These are phyloP conservation scores for Cyberlindnera samutprakarnensis DNA, from an alignment of 805 yeast genomes.

Conservation along the genomic window DNA sequence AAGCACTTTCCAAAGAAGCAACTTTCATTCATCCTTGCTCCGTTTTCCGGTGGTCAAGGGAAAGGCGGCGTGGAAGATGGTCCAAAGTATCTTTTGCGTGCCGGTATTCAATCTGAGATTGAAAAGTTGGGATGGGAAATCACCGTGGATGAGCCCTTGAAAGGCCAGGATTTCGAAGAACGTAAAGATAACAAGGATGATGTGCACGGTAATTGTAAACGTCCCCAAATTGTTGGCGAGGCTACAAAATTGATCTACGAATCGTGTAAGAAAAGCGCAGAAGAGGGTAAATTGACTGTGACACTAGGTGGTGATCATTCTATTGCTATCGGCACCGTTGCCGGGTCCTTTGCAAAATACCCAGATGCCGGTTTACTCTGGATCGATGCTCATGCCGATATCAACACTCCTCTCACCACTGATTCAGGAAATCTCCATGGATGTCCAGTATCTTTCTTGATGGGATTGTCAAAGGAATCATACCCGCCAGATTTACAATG, in stretches of 20 bases:
- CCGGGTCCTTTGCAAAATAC: conserved; percentile 68
- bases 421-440: conserved; percentile 93
- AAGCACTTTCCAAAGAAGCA: conserved; percentile 47
- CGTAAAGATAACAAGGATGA: conserved; percentile 39
- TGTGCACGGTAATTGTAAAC: conserved; percentile 50
- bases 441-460: conserved; percentile 86
- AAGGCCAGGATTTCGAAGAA: conserved; percentile 36
- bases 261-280: conserved; percentile 46
- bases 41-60: conserved; percentile 95
- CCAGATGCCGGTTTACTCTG: conserved; percentile 89
- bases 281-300: conserved; percentile 52
- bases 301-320: conserved; percentile 97
- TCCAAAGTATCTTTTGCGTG: conserved; percentile 70
- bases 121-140: conserved; percentile 68
- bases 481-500: conserved; percentile 74
- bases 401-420: conserved; percentile 80
- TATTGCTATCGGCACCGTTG: conserved; percentile 86
- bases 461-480: conserved; percentile 66
- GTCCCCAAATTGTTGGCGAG: conserved; percentile 70
- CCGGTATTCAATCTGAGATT: conserved; percentile 62
- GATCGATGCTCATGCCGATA: conserved; percentile 98
- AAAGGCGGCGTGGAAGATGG: conserved; percentile 92
- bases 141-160: conserved; percentile 44
- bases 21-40: conserved; percentile 75
- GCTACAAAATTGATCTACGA: conserved; percentile 59